Base-by-base conservation (phyloP, 2,329 filamentous ascomycete species). In the Aphanocladium album region DNA sequence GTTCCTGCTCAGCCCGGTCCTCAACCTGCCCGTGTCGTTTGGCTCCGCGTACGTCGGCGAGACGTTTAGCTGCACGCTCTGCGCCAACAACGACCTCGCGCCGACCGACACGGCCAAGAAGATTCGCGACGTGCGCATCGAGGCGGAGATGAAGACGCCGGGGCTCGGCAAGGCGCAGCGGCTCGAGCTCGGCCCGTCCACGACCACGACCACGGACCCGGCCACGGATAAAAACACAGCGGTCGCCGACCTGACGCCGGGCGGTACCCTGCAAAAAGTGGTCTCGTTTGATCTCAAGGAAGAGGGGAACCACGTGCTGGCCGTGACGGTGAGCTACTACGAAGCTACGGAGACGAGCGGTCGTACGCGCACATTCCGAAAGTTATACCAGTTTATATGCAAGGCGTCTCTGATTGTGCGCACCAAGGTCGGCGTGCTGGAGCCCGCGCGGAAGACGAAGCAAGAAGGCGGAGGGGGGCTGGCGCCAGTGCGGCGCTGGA, bases 21-120 rank as follows among this genome's bases (percentile, higher is more conserved):
- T 98, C 68, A 95, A 91, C 51, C 86, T 98, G 1, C 93, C 95
- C 11, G 88, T 92, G 17, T 89, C 91, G 0, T 98, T 99, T 73
- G 93, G 93, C 49, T 93, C 91, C 14, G 93, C 93, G 9, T 97
- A 97, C 73, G 93, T 98, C 21, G 95, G 95, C 68, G 93, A 98
- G 77, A 91, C 89, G 0, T 98, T 99, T 76, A 88, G 89, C 65
- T 99, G 95, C 76, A 96, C 93, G 1, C 82, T 98, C 23, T 96
- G 93, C 76, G 93, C 90, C n/a, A 97, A 96, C 78, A 93, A 97
- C 72, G 93, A 98, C 76, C 63, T 71, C 0, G 43, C 5, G 63
- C 43, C 52, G 65, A 68, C 62, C 57, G 46, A 52, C 46, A 35
- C 60, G 64, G 65, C 45, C 35, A 83, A 80, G 64, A 79, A 79